Evolutionary conservation across 495 filamentous ascomycete genomes (phyloP).

Genomic region (Annulohypoxylon moriforme): DNA sequence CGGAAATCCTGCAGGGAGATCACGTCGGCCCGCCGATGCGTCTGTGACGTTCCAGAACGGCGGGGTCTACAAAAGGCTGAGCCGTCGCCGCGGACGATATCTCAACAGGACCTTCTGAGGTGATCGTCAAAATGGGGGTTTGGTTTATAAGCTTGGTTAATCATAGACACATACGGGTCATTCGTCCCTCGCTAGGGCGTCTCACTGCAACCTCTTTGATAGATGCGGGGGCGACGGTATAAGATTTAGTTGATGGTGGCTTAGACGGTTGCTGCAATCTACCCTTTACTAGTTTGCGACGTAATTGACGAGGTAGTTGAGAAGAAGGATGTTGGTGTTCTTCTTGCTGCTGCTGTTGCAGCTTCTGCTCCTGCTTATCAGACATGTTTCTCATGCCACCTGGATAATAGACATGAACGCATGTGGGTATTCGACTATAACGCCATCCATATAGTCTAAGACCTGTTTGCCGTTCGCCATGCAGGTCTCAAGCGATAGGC

Average conservation of each 20-base stretch:
- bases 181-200: conserved; percentile 29
- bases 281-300: conserved; percentile 42
- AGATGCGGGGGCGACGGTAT: conserved; percentile 49
- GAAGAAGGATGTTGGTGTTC: conserved; percentile 7
- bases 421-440: conserved; percentile 7
- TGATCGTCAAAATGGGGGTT: conserved; percentile 25
- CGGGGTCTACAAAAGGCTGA: conserved; percentile 57
- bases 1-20: conserved; percentile 2
- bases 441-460: neutral
- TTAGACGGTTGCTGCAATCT: conserved; percentile 39
- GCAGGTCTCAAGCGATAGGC: conserved; percentile 21
- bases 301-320: conserved; percentile 8
- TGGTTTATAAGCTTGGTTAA: conserved; percentile 18
- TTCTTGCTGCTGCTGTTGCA: conserved; percentile 14
- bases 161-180: conserved; percentile 32
- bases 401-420: neutral
- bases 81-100: conserved; percentile 52
- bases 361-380: conserved; percentile 5
- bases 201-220: conserved; percentile 50
- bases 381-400: neutral
- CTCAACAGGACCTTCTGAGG: conserved; percentile 36
- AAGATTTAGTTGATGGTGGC: conserved; percentile 43
- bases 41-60: conserved; percentile 46
- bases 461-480: neutral
- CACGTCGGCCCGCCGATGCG: conserved; percentile 23